Conservation (phyloP, 768 basidiomycete species). For the Tulasnella sp. region DNA sequence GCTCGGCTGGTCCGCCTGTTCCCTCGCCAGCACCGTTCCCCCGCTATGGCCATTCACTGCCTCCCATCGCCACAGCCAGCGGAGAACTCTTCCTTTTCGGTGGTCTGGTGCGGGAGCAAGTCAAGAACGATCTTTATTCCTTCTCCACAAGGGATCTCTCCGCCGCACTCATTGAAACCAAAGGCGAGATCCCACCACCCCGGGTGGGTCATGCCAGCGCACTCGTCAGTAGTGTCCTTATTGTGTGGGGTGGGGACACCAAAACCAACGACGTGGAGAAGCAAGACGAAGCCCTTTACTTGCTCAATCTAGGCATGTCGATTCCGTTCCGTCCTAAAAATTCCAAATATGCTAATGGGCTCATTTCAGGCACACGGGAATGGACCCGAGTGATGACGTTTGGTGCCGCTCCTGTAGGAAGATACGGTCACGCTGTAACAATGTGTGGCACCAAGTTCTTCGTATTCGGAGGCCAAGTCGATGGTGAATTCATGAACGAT, state of each 20-base stretch:
- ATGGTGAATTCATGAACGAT: conserved; percentile 89
- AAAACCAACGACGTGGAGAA: conserved; percentile 52
- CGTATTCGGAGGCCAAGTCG: conserved; percentile 92
- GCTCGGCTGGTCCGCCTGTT: conserved; percentile 49
- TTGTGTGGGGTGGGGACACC: conserved; percentile 98
- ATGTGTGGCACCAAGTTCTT: conserved; percentile 89
- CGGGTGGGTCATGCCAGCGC: conserved; percentile 96
- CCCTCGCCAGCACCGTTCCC: conserved; percentile 87
- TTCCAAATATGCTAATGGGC: background rate
- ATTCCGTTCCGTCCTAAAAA: too few species aligned
- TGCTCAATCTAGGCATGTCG: conserved; percentile 79
- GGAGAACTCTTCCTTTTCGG: conserved; percentile 96
- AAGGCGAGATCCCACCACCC: conserved; percentile 75
- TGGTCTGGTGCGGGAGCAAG: conserved; percentile 81
- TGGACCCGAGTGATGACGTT: conserved; percentile 82
- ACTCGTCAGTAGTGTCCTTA: conserved; percentile 86
- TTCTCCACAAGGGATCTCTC: conserved; percentile 69
- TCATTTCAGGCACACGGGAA: conserved; percentile 64
- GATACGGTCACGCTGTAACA: conserved; percentile 92
- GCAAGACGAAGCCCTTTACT: conserved; percentile 87
- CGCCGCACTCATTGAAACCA: conserved; percentile 72
- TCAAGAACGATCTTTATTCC: conserved; percentile 88
- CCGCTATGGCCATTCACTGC: conserved; percentile 89
- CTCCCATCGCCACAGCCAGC: conserved; percentile 55
- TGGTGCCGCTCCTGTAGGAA: conserved; percentile 67